These are phyloP conservation scores for Dryas octopetala DNA, from an alignment of 306 rosid species.

Conservation along the genomic window DNA sequence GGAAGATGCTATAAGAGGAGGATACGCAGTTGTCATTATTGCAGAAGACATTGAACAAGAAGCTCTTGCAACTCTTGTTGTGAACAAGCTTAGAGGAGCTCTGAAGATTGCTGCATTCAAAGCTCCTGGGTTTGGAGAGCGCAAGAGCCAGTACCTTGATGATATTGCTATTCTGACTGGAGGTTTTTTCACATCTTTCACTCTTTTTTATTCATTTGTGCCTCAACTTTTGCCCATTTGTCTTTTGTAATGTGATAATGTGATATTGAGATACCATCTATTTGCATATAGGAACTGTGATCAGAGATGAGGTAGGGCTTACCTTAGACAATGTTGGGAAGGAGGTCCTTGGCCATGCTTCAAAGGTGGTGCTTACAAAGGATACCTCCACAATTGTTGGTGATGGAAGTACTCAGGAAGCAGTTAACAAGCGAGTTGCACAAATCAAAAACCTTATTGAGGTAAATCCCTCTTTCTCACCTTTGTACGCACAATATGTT, in stretches of 20 bases:
- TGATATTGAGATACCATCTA: constrained; percentile 1
- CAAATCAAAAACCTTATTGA: constrained; percentile 86
- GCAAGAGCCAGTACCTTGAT: constrained; percentile 99
- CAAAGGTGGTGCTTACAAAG: constrained; percentile 96
- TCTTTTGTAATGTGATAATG: not conserved
- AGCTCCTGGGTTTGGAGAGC: constrained; percentile 99
- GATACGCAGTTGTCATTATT: constrained; percentile 76
- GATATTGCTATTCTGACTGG: constrained; percentile 95
- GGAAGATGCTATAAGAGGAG: constrained; percentile 94
- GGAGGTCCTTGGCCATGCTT: constrained; percentile 87
- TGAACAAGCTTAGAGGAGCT: constrained; percentile 95
- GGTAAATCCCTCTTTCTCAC: constrained; percentile 38
- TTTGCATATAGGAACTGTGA: constrained; percentile 68
- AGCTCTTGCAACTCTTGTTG: constrained; percentile 95
- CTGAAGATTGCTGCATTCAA: constrained; percentile 96
- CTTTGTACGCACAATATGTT: not conserved
- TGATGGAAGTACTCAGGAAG: constrained; percentile 97
- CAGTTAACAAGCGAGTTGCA: constrained; percentile 84
- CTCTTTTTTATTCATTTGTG: not conserved
- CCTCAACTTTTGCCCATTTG: constrained; percentile 2
- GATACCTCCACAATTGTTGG: constrained; percentile 91
- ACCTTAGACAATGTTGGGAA: constrained; percentile 84
- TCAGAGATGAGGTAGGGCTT: constrained; percentile 97
- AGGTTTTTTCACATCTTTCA: constrained; percentile 39
- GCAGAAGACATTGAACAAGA: constrained; percentile 99